A percentile compares a stretch with the other conserved stretches of the same genome.
Conservation (phyloP, 352 stramenopile genomes). For the Phytopythium oedochilum region DNA sequence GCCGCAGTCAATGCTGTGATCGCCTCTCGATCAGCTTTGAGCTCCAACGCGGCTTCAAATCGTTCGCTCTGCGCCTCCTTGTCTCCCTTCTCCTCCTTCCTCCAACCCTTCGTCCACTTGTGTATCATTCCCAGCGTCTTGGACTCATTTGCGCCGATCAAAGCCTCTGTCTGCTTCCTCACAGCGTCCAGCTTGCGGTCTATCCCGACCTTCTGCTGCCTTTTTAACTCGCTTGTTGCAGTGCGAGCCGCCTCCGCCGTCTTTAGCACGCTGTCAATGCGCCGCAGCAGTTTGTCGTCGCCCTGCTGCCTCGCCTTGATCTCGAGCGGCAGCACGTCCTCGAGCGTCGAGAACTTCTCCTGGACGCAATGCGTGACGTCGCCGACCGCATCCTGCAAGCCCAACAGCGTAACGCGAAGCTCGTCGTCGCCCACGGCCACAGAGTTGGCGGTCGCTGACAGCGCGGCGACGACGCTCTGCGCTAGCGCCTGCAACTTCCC, state of each 20-base stretch:
- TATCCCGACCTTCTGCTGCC: constrained; percentile 13
- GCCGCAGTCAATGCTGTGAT: background rate
- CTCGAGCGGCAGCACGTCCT: constrained; percentile 62
- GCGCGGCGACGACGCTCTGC: background rate
- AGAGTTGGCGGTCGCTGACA: background rate
- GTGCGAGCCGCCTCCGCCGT: constrained; percentile 8
- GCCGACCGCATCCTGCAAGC: constrained; percentile 17
- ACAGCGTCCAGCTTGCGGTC: constrained; percentile 20
- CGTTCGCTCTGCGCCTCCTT: background rate
- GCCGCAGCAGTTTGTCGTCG: constrained; percentile 44
- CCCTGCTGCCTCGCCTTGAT: constrained; percentile 52
- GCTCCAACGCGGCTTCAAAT: background rate
- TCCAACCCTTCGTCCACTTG: constrained; percentile 9
- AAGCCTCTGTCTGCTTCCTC: constrained; percentile 21
- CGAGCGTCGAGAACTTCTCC: constrained; percentile 38
- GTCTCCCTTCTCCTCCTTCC: background rate
- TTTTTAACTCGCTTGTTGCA: constrained; percentile 15
- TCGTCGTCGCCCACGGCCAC: constrained; percentile 25
- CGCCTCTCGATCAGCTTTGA: background rate
- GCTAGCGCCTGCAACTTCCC: constrained; percentile 26
- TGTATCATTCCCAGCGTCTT: constrained; percentile 14
- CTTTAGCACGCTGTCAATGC: constrained; percentile 41
- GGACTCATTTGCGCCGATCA: constrained; percentile 22
- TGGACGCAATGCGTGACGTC: constrained; percentile 39
- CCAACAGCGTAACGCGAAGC: background rate